Base-by-base conservation (phyloP, 192 early-diverging fungal species). In the Entomortierella lignicola region DNA sequence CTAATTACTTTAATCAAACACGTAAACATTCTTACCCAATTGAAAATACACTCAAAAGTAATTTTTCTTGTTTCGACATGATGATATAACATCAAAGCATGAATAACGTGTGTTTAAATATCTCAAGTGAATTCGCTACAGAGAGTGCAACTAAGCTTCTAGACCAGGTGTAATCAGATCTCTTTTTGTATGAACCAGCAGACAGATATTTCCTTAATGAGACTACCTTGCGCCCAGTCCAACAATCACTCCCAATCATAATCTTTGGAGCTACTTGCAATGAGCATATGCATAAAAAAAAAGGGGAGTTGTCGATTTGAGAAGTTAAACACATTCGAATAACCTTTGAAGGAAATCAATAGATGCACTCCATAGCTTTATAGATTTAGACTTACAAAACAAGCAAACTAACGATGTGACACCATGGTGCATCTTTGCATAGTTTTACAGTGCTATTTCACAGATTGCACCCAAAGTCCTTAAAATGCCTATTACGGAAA, bases 391-490 rank as follows among this genome's bases (percentile, higher is more conserved):
- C 80, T 94, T 97, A 20, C 94, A 84, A 53, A 91, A 59, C 50
- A 95, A 65, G 64, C 94, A 99, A 21, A 80, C 69, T 37, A 84
- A 85, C 55, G 88, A 89, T 2, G 90, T 91, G 12, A 99, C 97
- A 4, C 85, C 89, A 30, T 90, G 85, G 31, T 94, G 88, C 97
- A 99, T 99, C 82, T 99, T 96, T 10, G 91, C 85, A 69, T 99
- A 94, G 86, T 99, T 97, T 72, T 96, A 89, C 77, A 97, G 80
- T n/a, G 97, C 97, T 56, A 99, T 75, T 71, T 99, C 96, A 71
- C 93, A 94, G 34, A 99, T 98, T 20, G 95, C 92, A n/a, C 34
- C 89, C 87, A 2, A 91, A 88, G 69, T 99, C 96, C 47, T 83
- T 82, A 52, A 91, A 79, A 44, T 94, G 92, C 8, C 67, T 75